These are phyloP conservation scores for Diplotaxis tenuifolia DNA, from an alignment of 345 rosid species.

Conservation along the genomic window DNA sequence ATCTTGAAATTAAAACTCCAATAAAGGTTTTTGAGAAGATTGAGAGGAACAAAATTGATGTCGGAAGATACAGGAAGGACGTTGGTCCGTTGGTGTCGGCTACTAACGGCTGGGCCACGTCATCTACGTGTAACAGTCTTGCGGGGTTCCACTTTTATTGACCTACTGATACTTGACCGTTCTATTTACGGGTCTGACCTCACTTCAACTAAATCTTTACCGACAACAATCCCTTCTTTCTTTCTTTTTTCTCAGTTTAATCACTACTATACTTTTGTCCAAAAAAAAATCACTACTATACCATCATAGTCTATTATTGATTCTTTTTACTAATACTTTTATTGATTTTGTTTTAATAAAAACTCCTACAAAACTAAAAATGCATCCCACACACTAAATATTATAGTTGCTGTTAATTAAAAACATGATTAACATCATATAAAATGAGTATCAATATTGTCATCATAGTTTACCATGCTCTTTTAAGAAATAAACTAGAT, in stretches of 20 bases:
- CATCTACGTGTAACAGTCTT: background rate
- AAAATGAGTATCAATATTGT: too few relatives aligned
- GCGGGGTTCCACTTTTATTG: constrained; percentile 11
- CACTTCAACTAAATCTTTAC: constrained; percentile 17
- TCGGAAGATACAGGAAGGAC: constrained; percentile 23
- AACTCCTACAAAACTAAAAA: too few relatives aligned
- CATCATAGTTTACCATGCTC: too few relatives aligned
- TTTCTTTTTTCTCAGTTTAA: background rate
- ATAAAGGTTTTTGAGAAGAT: background rate
- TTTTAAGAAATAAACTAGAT: too few relatives aligned
- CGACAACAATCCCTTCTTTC: constrained; percentile 25
- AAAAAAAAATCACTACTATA: too few relatives aligned
- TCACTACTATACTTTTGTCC: too few relatives aligned
- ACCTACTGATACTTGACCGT: constrained; percentile 34
- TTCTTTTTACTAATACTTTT: too few relatives aligned
- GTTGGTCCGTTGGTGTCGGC: constrained; percentile 38
- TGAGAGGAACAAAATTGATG: constrained; percentile 25
- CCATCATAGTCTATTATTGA: too few relatives aligned
- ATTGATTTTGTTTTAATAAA: too few relatives aligned
- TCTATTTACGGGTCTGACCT: background rate
- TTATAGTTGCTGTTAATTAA: too few relatives aligned
- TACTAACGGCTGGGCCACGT: constrained; percentile 36
- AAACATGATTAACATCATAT: too few relatives aligned
- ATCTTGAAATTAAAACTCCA: background rate
- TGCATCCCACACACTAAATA: too few relatives aligned